Evolutionary conservation across 1,284 basidiomycete species (phyloP), one percentile per base, ranked within the genome.

Genomic region (Puccinia triticina): DNA sequence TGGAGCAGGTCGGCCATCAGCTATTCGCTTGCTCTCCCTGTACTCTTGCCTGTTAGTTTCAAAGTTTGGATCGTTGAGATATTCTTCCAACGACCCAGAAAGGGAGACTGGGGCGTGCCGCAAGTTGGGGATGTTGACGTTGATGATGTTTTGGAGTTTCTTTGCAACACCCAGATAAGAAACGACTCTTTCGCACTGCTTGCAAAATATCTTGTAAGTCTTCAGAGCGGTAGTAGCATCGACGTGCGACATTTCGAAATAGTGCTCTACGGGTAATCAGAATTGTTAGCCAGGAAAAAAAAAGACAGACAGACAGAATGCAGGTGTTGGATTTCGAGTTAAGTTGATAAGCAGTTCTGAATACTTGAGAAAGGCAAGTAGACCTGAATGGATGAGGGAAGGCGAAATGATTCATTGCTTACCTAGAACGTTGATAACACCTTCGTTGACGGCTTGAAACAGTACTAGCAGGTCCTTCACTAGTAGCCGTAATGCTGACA

Each of bases 371-470:
- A 67, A 43, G 46, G 59, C 40, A 50, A 77, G 29, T 61, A 32
- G 11, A 40, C 43, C 18, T 64, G n/a, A 29, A 61, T 61, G 26
- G 18, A 61, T 26, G 7, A 34, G 32, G 76, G 57, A 32, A 75
- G 14, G 53, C 16, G 12, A 29, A 57, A 59, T 40, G 55, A 23
- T 61, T 23, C 40, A 61, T n/a, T n/a, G n/a, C 88, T 84, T 83
- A 94, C 94, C 94, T 74, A 97, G 90, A 53, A 98, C 92, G 87
- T 98, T 99, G 88, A 98, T 97, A 72, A 98, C 94, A 82, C 96
- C 96, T 86, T 99, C 96, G 85, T 99, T 99, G 83, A 95, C 93
- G 2, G 94, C 95, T 86, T 97, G 96, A 88, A 98, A 98, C 26
- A 99, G 89, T 81, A 97, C 93, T 72, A 99, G 90, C 10, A 99